These are phyloP conservation scores for Termitomyces sp. DNA, from an alignment of 1,284 basidiomycete genomes.

Conservation along the genomic window DNA sequence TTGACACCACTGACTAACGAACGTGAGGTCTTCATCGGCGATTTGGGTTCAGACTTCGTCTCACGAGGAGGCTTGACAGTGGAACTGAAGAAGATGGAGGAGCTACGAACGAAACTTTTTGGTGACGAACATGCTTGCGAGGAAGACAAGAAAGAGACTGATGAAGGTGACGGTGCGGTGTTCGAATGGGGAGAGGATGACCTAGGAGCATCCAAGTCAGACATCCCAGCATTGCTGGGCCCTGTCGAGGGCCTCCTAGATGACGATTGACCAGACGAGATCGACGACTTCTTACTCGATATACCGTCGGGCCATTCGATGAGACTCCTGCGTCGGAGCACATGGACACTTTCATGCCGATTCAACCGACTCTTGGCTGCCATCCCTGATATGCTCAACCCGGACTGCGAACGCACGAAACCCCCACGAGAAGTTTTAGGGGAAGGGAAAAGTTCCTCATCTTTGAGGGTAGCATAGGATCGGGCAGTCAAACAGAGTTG, in stretches of 20 bases:
- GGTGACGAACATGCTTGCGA: conserved; percentile 24
- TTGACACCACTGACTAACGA: conserved; percentile 21
- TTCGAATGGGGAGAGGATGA: conserved; percentile 8
- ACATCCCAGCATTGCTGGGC: conserved; percentile 37
- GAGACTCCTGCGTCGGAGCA: conserved; percentile 47
- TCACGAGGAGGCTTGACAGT: conserved; percentile 7
- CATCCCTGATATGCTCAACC: conserved; percentile 50
- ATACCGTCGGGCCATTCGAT: conserved; percentile 27
- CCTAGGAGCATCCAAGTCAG: conserved; percentile 18
- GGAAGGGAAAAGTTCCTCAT: conserved; percentile 58
- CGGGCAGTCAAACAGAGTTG: conserved; percentile 57
- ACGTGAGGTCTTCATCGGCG: conserved; percentile 21
- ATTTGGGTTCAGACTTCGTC: conserved; percentile 8
- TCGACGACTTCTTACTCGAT: conserved; percentile 16
- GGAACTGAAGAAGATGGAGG: conserved; percentile 18
- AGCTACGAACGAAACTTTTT: conserved; percentile 27
- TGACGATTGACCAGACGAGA: conserved; percentile 25
- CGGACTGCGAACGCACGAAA: conserved; percentile 43
- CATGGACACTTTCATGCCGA: conserved; percentile 62
- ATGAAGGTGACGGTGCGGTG: conserved; percentile 39
- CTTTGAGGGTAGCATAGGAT: conserved; percentile 51
- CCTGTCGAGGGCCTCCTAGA: conserved; percentile 38
- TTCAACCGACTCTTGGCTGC: conserved; percentile 51
- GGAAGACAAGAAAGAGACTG: conserved; percentile 41
- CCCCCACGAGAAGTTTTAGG: conserved; percentile 38